Conservation (phyloP, 139 green algal species). For the Coccomyxa sp. region DNA sequence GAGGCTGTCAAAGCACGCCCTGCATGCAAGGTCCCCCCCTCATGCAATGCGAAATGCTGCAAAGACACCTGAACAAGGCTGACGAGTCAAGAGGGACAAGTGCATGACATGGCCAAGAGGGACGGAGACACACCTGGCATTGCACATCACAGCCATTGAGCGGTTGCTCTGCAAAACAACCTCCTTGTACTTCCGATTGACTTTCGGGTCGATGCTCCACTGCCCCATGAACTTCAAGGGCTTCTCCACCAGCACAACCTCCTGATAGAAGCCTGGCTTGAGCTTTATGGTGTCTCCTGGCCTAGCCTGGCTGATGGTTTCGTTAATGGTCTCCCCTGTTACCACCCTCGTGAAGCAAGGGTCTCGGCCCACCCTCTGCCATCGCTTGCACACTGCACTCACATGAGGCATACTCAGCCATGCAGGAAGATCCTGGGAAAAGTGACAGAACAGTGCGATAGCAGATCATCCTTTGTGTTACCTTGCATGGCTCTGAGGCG, state of each 20-base stretch:
- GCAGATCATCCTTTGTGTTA: neutral
- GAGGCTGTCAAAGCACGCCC: neutral
- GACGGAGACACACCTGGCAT: neutral
- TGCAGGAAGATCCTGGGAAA: neutral
- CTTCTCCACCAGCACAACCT: slow-evolving; percentile 7
- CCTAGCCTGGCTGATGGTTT: neutral
- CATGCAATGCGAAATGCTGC: neutral
- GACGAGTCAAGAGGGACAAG: neutral
- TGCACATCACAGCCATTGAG: slow-evolving; percentile 1
- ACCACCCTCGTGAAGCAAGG: neutral
- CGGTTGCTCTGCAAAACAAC: slow-evolving; percentile 5
- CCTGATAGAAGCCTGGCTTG: slow-evolving; percentile 13
- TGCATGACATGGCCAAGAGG: neutral
- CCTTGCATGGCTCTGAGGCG: slow-evolving; percentile 2
- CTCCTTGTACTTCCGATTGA: too few relatives aligned
- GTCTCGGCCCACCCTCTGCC: neutral
- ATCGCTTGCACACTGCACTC: slow-evolving; percentile 9
- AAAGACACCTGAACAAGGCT: neutral
- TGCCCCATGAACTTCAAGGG: slow-evolving; percentile 2
- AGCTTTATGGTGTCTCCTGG: slow-evolving; percentile 10
- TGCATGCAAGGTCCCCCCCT: neutral
- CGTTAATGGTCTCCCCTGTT: neutral
- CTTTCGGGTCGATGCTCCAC: too few relatives aligned
- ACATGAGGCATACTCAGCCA: neutral
- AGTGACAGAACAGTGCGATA: neutral